These are phyloP conservation scores for Yamadazyma laniorum DNA, from an alignment of 805 yeast genomes.

Conservation along the genomic window DNA sequence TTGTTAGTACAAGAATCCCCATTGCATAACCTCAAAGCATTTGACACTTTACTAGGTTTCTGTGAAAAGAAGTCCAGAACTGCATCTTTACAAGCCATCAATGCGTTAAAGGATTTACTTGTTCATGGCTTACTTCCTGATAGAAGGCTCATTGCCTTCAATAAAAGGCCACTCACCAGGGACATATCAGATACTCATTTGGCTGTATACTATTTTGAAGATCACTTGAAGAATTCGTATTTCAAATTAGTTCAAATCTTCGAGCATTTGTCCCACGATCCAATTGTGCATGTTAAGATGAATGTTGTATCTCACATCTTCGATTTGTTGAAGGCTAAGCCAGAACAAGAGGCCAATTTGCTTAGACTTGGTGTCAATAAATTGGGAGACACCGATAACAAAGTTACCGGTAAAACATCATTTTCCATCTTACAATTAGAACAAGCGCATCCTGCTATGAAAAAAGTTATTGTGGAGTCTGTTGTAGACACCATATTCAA, in stretches of 20 bases:
- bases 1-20: constrained; percentile 94
- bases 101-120: constrained; percentile 85
- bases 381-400: constrained; percentile 88
- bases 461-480: constrained; percentile 70
- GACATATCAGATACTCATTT: constrained; percentile 46
- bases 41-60: constrained; percentile 72
- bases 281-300: constrained; percentile 83
- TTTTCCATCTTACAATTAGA: constrained; percentile 74
- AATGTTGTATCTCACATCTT: constrained; percentile 74
- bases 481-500: constrained; percentile 79
- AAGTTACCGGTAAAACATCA: constrained; percentile 87
- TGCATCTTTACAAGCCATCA: constrained; percentile 86
- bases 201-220: constrained; percentile 83
- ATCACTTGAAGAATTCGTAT: constrained; percentile 72
- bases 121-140: constrained; percentile 82
- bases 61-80: constrained; percentile 92
- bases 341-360: constrained; percentile 94
- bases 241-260: constrained; percentile 74
- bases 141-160: constrained; percentile 76
- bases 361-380: constrained; percentile 88
- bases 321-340: constrained; percentile 77
- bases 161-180: constrained; percentile 62
- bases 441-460: constrained; percentile 96
- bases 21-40: constrained; percentile 77
- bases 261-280: constrained; percentile 84